Base-by-base conservation (phyloP, 768 basidiomycete species). In the Podaxis sp. region DNA sequence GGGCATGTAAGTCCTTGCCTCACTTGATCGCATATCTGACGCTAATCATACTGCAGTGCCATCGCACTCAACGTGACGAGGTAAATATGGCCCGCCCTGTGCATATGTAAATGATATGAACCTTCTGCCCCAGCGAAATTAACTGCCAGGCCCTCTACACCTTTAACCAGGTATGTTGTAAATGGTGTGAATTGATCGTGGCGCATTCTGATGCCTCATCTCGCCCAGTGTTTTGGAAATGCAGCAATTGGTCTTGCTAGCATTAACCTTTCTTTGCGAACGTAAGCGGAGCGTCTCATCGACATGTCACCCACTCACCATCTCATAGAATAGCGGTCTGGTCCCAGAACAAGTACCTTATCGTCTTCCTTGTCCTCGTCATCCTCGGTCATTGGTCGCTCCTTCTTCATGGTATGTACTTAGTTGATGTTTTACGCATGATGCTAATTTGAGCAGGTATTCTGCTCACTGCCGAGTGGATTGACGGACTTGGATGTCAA, bases 311-410 rank as follows among this genome's bases (percentile, higher is more conserved):
- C 13, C 12, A 48, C 42, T 52, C 19, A 52, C 26, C 22, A 52
- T 63, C 12, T 36, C 57, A 2, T 63, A 90, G 89, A 5, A 87
- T 90, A 69, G 89, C 89, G 0, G 85, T 90, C 1, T 90, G 89
- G 87, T 83, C 82, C 0, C 82, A 87, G 64, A 80, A 76, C 52
- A 79, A 74, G 75, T 84, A 77, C 61, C 79, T 90, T 42, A 77
- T 84, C 28, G 56, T 74, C 12, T 82, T 83, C 22, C 76, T 90
- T 2, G 72, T 86, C 22, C 59, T 77, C 2, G 72, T 90, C 55
- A 88, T 88, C 64, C 75, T 89, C 17, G 88, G 82, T 0, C 89
- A 90, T 68, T 90, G 88, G 89, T 87, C 87, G 3, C 77, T 90
- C 46, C 77, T 89, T 30, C 74, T 90, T 33, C 87, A 88, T 68